Conservation (phyloP, 768 basidiomycete genomes). For the Flagelloscypha sp. region DNA sequence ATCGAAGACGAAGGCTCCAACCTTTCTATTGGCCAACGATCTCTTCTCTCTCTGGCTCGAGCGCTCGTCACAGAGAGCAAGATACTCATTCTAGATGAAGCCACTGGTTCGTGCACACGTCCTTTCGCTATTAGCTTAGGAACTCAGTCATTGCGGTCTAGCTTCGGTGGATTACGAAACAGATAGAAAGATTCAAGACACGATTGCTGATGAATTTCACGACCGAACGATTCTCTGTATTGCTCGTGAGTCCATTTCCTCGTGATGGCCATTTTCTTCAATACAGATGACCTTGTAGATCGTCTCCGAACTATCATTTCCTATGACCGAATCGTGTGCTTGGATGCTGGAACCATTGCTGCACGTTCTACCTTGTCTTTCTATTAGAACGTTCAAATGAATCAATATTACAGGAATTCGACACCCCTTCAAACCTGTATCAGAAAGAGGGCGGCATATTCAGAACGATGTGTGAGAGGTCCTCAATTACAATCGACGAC, state of each 20-base stretch:
- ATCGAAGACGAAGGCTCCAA: constrained; percentile 74
- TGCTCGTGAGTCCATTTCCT: constrained; percentile 44
- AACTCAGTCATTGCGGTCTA: too few species aligned
- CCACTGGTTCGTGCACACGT: constrained; percentile 35
- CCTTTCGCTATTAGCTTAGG: constrained; percentile 8
- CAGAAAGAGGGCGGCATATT: constrained; percentile 56
- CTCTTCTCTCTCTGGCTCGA: constrained; percentile 68
- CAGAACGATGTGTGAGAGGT: constrained; percentile 78
- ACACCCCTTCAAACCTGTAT: constrained; percentile 66
- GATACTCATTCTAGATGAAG: constrained; percentile 77
- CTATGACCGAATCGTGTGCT: constrained; percentile 58
- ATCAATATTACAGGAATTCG: constrained; percentile 80
- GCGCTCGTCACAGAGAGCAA: constrained; percentile 71
- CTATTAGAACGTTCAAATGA: too few species aligned
- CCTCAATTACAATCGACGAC: constrained; percentile 68
- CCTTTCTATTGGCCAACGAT: constrained; percentile 62
- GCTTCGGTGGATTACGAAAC: constrained; percentile 75
- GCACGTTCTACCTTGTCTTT: constrained; percentile 19
- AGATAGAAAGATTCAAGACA: constrained; percentile 74
- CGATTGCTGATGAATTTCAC: constrained; percentile 65
- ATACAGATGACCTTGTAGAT: constrained; percentile 26
- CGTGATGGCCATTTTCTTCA: not conserved
- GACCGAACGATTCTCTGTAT: constrained; percentile 73
- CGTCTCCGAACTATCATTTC: constrained; percentile 63
- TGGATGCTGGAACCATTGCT: constrained; percentile 50